Evolutionary conservation across 2,329 filamentous ascomycete genomes (phyloP).

Genomic region (Apiospora koreana): DNA sequence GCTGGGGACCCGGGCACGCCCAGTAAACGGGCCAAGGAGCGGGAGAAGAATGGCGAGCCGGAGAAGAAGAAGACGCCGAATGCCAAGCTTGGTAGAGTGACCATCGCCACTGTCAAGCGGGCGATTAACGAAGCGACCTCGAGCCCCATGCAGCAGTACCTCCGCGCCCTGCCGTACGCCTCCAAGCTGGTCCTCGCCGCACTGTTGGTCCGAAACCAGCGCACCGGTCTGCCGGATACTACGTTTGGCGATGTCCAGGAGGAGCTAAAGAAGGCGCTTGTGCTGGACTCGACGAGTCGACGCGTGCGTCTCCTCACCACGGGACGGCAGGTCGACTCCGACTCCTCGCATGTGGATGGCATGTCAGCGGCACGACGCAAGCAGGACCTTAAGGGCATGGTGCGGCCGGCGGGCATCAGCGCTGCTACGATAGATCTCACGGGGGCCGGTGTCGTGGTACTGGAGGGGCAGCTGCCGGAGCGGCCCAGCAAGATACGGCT

Average conservation of each 20-base stretch:
- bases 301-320: constrained; percentile 58
- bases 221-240: constrained; percentile 85
- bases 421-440: constrained; percentile 79
- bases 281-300: constrained; percentile 60
- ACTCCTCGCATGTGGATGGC: background rate
- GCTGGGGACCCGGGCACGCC: constrained; percentile 56
- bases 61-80: constrained; percentile 41
- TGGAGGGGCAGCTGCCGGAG: constrained; percentile 81
- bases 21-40: constrained; percentile 50
- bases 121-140: constrained; percentile 95
- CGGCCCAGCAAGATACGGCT: constrained; percentile 85
- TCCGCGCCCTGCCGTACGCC: constrained; percentile 78
- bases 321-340: background rate
- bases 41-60: constrained; percentile 25
- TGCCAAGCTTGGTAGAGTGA: constrained; percentile 63
- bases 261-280: constrained; percentile 72
- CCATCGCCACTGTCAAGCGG: constrained; percentile 88
- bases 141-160: constrained; percentile 86
- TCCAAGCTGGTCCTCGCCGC: constrained; percentile 86
- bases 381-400: constrained; percentile 20
- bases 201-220: constrained; percentile 73
- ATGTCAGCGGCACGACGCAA: constrained; percentile 20
- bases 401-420: constrained; percentile 48
- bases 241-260: constrained; percentile 87
- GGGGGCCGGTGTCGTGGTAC: constrained; percentile 82